Evolutionary conservation across 805 yeast species (phyloP).

Genomic region (Wickerhamomyces chaumierensis): DNA sequence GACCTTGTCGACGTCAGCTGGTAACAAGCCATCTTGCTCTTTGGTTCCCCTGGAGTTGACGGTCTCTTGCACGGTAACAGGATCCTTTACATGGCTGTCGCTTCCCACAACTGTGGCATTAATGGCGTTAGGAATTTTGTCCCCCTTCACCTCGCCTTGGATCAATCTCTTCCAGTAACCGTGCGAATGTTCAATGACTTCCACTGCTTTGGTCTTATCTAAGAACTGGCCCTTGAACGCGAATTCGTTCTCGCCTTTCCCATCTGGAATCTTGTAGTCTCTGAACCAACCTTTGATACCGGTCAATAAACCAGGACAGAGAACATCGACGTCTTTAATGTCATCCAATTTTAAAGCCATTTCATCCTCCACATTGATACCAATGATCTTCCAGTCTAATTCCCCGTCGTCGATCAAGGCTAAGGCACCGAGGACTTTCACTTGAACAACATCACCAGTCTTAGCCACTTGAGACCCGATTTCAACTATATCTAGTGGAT

Average conservation of each 20-base stretch:
- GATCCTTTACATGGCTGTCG: slow-evolving; percentile 19
- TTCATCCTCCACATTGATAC: slow-evolving; percentile 57
- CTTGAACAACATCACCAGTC: slow-evolving; percentile 56
- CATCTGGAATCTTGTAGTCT: slow-evolving; percentile 75
- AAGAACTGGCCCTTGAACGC: slow-evolving; percentile 63
- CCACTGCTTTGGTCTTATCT: slow-evolving; percentile 45
- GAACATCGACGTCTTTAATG: slow-evolving; percentile 54
- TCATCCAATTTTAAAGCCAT: slow-evolving; percentile 37
- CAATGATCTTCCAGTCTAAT: slow-evolving; percentile 88
- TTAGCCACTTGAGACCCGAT: slow-evolving; percentile 39
- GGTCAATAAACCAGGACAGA: slow-evolving; percentile 61
- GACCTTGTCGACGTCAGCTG: slow-evolving; percentile 5
- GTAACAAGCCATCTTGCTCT: slow-evolving; percentile 4
- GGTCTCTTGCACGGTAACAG: background rate
- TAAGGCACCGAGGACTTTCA: slow-evolving; percentile 63
- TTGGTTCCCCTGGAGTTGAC: background rate
- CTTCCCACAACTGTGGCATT: slow-evolving; percentile 26
- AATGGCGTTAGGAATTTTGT: slow-evolving; percentile 44
- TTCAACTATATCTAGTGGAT: slow-evolving; percentile 91
- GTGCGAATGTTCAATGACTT: slow-evolving; percentile 51
- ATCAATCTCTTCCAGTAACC: slow-evolving; percentile 56
- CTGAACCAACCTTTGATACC: slow-evolving; percentile 73
- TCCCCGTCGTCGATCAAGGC: slow-evolving; percentile 90
- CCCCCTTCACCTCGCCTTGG: slow-evolving; percentile 27
- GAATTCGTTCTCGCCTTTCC: slow-evolving; percentile 65